Percentiles rank a stretch among this genome's conserved stretches.
phyloP scores from a whole-genome alignment of 495 filamentous ascomycete species.

The Penicillium riverlandense region DNA sequence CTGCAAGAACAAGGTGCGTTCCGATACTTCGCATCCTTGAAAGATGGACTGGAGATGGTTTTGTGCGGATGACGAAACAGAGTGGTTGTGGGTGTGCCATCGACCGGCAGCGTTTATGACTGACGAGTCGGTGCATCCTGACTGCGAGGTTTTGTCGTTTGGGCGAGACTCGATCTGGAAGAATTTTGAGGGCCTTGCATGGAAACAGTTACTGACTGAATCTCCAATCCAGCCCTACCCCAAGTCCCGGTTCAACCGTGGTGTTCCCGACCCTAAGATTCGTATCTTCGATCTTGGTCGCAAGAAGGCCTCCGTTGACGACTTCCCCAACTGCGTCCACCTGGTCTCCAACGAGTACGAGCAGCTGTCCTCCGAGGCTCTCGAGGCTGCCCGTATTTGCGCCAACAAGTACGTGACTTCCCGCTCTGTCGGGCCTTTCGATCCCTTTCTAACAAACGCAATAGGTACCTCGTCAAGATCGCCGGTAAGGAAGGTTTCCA shows the following conservation, averaged over 20 bases:
- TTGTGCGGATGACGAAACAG: constrained; percentile 17
- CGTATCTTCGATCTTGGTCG: constrained; percentile 99
- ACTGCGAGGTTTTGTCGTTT: too few relatives aligned
- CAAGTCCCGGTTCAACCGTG: constrained; percentile 99
- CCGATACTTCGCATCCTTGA: constrained; percentile 3
- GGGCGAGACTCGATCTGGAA: too few relatives aligned
- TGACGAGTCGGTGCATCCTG: too few relatives aligned
- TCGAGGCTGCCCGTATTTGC: constrained; percentile 98
- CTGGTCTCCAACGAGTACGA: constrained; percentile 99
- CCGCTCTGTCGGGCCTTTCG: background rate
- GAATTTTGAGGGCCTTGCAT: background rate
- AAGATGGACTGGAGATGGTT: constrained; percentile 4
- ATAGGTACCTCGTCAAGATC: constrained; percentile 86
- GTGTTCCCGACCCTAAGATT: constrained; percentile 99
- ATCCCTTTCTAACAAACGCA: too few relatives aligned
- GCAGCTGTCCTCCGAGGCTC: constrained; percentile 96
- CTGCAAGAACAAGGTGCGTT: constrained; percentile 99
- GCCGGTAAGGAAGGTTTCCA: constrained; percentile 99
- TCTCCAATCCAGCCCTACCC: constrained; percentile 71
- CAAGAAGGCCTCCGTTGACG: constrained; percentile 96
- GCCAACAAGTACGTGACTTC: constrained; percentile 78
- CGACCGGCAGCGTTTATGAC: constrained; percentile 1
- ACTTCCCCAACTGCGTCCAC: constrained; percentile 98
- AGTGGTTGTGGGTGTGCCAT: constrained; percentile 27
- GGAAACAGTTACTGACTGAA: constrained; percentile 18